These are phyloP conservation scores for Ceriops tagal DNA, from an alignment of 345 rosid species.

Conservation along the genomic window DNA sequence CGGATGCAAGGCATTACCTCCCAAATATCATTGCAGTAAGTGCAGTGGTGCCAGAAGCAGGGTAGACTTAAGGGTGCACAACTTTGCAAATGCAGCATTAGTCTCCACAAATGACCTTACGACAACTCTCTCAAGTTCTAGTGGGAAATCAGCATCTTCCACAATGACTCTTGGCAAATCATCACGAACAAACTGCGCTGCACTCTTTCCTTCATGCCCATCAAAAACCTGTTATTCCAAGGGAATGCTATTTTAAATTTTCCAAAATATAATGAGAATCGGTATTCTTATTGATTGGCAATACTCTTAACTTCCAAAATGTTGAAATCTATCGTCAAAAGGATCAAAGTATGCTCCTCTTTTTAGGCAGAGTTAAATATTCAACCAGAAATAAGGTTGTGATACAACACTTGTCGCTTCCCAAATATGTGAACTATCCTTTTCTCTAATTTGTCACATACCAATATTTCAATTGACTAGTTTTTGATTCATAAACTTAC, in stretches of 20 bases:
- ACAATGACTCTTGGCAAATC: constrained; percentile 73
- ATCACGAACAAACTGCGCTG: constrained; percentile 69
- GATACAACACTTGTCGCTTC: too few relatives aligned
- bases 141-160: constrained; percentile 70
- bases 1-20: constrained; percentile 33
- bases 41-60: constrained; percentile 80
- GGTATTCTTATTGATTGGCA: neutral
- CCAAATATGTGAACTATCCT: too few relatives aligned
- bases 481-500: too few relatives aligned
- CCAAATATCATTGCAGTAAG: constrained; percentile 83
- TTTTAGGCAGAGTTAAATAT: too few relatives aligned
- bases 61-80: constrained; percentile 40
- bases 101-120: constrained; percentile 6
- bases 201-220: constrained; percentile 85
- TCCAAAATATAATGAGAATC: neutral
- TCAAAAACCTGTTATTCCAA: constrained; percentile 59
- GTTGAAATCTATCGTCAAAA: too few relatives aligned
- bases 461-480: too few relatives aligned
- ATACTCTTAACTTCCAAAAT: too few relatives aligned
- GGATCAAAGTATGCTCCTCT: too few relatives aligned
- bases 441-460: too few relatives aligned
- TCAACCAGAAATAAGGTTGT: too few relatives aligned
- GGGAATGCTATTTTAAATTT: neutral
- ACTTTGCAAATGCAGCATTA: too few relatives aligned
- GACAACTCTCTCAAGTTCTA: constrained; percentile 62